Base-by-base conservation (phyloP, 106 monocot genomes). In the Allium sativum region DNA sequence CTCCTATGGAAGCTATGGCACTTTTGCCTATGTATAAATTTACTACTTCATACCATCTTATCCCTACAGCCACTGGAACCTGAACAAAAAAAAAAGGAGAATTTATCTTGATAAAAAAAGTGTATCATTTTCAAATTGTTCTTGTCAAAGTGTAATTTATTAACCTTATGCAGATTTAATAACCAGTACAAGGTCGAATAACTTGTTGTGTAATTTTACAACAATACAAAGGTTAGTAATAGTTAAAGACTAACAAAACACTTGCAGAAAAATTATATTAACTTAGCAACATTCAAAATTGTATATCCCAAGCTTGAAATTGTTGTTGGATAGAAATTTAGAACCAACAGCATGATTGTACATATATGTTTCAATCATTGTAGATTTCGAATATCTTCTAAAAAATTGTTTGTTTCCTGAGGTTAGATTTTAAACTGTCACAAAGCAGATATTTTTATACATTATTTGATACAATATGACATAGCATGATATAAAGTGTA, bases 61-160 rank as follows among this genome's bases (percentile, higher is more conserved):
- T 84, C 5, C 82, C 77, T 21, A 82, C 65, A 41, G 86, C 51
- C 51, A 92, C 84, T 52, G 92, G 92, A 21, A 92, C 64, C 92
- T 92, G 65, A 65, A 71, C 55, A 10, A 5, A 63, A 11, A 12
- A 31, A 48, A 48, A 19, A 45, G 20, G 10, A 21, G 21, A 10
- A 21, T 11, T 21, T 0, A 16, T 21, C 1, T 22, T 12, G 8
- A 58, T 6, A 58, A 21, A 21, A 48, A 16, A 10, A 43, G 44
- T 53, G 12, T 21, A 9, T 40, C 8, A 40, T 18, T n/a, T n/a
- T n/a, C n/a, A n/a, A n/a, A 1, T 42, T 0, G 13, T 45, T 12
- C 0, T 11, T 3, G 21, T 13, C 9, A 14, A 18, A 22, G 12
- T 48, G 12, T 58, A 40, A 40, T 0, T 9, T 14, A 8, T 50